These are phyloP conservation scores for Casaregolazyma suthepensis DNA, from an alignment of 1,139 yeast species.

Conservation along the genomic window DNA sequence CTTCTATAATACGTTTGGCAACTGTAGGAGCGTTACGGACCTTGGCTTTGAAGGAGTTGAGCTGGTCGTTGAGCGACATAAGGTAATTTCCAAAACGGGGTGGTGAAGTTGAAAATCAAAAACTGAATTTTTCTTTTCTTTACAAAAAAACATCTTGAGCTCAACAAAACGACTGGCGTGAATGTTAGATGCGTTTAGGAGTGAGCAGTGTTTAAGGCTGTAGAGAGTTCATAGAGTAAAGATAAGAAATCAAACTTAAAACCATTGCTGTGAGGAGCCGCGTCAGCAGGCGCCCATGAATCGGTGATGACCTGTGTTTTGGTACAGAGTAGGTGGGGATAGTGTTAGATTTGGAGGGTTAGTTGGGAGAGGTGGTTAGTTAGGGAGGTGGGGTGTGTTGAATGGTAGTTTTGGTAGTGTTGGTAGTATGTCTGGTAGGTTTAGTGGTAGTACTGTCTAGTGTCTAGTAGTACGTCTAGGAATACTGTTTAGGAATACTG, in stretches of 20 bases:
- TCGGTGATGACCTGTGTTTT: slow-evolving; percentile 85
- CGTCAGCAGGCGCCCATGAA: slow-evolving; percentile 68
- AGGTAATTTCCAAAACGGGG: not conserved
- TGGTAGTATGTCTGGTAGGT: too few species aligned
- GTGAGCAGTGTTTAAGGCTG: not conserved
- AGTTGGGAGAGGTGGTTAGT: not conserved
- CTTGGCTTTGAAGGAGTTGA: slow-evolving; percentile 56
- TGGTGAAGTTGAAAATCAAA: not conserved
- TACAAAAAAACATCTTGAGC: not conserved
- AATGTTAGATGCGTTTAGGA: not conserved
- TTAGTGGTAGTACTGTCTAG: too few species aligned
- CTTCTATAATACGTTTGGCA: slow-evolving; percentile 29
- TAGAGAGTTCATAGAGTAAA: not conserved
- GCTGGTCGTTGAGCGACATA: slow-evolving; percentile 37
- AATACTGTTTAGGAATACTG: too few species aligned
- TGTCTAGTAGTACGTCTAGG: too few species aligned
- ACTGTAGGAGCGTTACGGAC: slow-evolving; percentile 49
- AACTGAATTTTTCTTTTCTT: not conserved
- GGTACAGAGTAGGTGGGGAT: too few species aligned
- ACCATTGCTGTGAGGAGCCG: slow-evolving; percentile 95
- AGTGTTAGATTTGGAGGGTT: not conserved
- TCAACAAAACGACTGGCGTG: not conserved
- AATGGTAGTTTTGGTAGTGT: too few species aligned
- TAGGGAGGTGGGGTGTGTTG: not conserved
- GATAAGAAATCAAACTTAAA: slow-evolving; percentile 49